These are phyloP conservation scores for Perkinsus olseni DNA, from an alignment of 169 alveolate species.

Conservation along the genomic window DNA sequence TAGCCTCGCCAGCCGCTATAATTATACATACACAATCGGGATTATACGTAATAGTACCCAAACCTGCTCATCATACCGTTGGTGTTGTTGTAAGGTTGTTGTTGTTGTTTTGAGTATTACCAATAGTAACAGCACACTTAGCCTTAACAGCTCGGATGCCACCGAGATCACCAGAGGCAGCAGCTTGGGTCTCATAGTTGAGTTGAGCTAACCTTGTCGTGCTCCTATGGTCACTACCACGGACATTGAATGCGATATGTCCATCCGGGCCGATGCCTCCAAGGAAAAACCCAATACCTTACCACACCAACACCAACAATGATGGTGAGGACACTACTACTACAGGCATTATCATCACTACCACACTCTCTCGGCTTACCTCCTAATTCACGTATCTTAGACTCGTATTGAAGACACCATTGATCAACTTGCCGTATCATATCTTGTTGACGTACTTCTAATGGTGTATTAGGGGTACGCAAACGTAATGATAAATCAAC, in stretches of 20 bases:
- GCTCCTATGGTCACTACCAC: not conserved
- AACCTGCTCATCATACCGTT: not conserved
- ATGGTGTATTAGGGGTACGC: not conserved
- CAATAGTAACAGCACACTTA: not conserved
- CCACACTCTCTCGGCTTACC: too few species aligned
- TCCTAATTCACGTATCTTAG: not conserved
- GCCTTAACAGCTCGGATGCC: not conserved
- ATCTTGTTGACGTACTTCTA: not conserved
- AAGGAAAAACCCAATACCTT: not conserved
- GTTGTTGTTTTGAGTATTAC: not conserved
- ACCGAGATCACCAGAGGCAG: not conserved
- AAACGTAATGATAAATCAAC: not conserved
- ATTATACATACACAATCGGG: not conserved
- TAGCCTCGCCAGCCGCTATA: constrained; percentile 1
- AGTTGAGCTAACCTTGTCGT: not conserved
- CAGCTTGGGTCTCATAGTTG: not conserved
- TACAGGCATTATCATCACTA: too few species aligned
- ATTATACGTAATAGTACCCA: not conserved
- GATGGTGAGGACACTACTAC: not conserved
- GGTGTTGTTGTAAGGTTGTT: not conserved
- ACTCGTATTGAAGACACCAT: not conserved
- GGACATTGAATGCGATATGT: not conserved
- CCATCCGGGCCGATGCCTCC: constrained; percentile 13
- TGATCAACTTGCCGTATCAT: not conserved
- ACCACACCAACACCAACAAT: not conserved